Evolutionary conservation across 2,329 filamentous ascomycete species (phyloP).

Genomic region (Samsoniella hepiali): DNA sequence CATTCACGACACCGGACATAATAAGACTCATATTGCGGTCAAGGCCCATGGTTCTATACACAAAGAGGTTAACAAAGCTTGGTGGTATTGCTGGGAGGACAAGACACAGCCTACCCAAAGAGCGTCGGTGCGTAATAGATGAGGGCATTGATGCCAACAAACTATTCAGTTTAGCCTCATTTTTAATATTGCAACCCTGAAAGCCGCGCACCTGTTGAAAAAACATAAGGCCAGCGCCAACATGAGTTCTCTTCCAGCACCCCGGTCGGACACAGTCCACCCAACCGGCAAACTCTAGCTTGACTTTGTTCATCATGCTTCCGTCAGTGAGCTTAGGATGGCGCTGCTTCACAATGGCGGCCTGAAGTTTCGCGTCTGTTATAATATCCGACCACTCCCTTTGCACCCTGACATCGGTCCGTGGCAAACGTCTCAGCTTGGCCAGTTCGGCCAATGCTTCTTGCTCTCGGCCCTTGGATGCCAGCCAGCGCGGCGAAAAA

Average conservation of each 20-base stretch:
- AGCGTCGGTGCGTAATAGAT: constrained; percentile 59
- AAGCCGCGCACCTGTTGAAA: constrained; percentile 50
- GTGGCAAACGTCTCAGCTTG: constrained; percentile 25
- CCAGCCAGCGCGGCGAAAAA: constrained; percentile 30
- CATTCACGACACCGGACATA: constrained; percentile 32
- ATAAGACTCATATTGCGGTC: constrained; percentile 31
- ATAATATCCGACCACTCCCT: constrained; percentile 28
- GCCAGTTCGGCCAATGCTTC: constrained; percentile 26
- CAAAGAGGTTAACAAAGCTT: background rate
- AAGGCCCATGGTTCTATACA: constrained; percentile 44
- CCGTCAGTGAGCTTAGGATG: constrained; percentile 36
- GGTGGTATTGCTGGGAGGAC: background rate
- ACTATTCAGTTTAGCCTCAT: background rate
- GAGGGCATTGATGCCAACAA: constrained; percentile 38
- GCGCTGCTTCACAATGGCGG: constrained; percentile 29
- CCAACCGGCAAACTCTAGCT: constrained; percentile 47
- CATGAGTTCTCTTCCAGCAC: constrained; percentile 42
- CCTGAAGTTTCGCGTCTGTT: constrained; percentile 27
- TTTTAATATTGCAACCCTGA: background rate
- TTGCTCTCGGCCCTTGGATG: constrained; percentile 26
- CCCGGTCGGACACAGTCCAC: constrained; percentile 48
- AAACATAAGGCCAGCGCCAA: constrained; percentile 53
- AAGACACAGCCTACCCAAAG: constrained; percentile 37
- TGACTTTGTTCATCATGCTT: constrained; percentile 33
- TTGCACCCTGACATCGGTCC: constrained; percentile 24